phyloP scores from a whole-genome alignment of 2,329 filamentous ascomycete genomes.

The Gaeumannomyces sp. region DNA sequence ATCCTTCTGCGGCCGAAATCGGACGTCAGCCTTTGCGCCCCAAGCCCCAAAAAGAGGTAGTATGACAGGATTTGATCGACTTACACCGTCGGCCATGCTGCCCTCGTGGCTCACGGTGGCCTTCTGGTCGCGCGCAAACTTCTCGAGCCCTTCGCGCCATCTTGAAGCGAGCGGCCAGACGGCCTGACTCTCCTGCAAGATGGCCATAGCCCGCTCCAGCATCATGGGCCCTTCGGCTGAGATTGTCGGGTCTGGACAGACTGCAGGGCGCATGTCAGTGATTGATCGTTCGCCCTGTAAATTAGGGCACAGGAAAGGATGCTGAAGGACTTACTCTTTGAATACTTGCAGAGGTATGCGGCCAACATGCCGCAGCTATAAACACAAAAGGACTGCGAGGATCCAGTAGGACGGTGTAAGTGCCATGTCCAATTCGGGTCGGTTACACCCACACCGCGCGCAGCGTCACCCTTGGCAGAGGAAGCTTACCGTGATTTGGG shows the following conservation, averaged over 20 bases:
- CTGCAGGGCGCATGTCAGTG: constrained; percentile 20
- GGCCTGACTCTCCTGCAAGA: constrained; percentile 39
- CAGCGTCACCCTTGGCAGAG: not conserved
- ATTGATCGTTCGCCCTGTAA: not conserved
- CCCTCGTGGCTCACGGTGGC: constrained; percentile 33
- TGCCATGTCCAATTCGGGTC: not conserved
- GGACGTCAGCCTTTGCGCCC: too few relatives aligned
- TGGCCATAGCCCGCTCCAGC: constrained; percentile 35
- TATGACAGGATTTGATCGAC: constrained; percentile 8
- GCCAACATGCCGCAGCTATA: constrained; percentile 46
- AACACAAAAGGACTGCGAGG: constrained; percentile 38
- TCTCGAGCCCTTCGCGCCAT: constrained; percentile 41
- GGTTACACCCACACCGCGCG: not conserved
- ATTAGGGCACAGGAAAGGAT: not conserved
- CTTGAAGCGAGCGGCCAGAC: constrained; percentile 44
- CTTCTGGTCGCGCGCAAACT: constrained; percentile 36
- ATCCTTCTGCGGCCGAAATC: constrained; percentile 15
- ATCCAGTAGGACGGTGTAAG: too few relatives aligned
- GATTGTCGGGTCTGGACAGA: constrained; percentile 33
- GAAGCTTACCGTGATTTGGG: constrained; percentile 39
- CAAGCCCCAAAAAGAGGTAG: too few relatives aligned
- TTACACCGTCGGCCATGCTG: constrained; percentile 42
- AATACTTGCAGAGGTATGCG: constrained; percentile 42
- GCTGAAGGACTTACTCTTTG: constrained; percentile 12
- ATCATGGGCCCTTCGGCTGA: constrained; percentile 35